phyloP scores from a whole-genome alignment of 352 stramenopile genomes.

The Blastocystis sp. region DNA sequence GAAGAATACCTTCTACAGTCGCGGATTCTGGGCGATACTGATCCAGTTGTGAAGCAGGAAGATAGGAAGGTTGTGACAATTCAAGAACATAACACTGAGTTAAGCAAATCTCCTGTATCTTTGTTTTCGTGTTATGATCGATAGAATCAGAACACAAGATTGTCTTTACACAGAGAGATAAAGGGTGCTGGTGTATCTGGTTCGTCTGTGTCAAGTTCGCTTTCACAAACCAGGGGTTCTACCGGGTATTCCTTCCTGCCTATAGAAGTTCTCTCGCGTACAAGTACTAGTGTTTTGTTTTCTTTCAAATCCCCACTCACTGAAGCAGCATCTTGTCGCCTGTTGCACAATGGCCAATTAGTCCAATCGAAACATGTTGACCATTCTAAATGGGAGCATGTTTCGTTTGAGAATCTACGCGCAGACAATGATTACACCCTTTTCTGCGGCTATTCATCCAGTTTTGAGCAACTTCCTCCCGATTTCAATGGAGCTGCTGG shows the following conservation, averaged over 20 bases:
- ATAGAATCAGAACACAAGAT: too few relatives aligned
- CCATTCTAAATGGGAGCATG: background rate
- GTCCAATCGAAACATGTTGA: background rate
- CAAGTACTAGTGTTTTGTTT: background rate
- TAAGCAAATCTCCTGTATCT: too few relatives aligned
- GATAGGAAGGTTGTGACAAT: too few relatives aligned
- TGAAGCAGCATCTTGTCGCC: background rate
- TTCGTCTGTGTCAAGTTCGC: too few relatives aligned
- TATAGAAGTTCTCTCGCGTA: background rate
- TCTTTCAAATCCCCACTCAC: background rate
- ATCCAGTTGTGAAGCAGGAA: too few relatives aligned
- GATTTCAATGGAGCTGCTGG: background rate
- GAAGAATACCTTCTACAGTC: too few relatives aligned
- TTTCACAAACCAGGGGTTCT: too few relatives aligned
- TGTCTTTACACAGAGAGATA: too few relatives aligned
- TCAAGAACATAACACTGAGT: too few relatives aligned
- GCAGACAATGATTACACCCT: background rate
- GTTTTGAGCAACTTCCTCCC: background rate
- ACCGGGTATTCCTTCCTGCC: background rate
- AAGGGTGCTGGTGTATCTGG: too few relatives aligned
- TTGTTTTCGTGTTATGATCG: too few relatives aligned
- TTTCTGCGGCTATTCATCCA: background rate
- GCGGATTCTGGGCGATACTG: too few relatives aligned
- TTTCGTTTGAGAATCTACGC: background rate
- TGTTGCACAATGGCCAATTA: background rate